These are phyloP conservation scores for Termitomyces sp. DNA, from an alignment of 768 basidiomycete genomes.

Conservation along the genomic window DNA sequence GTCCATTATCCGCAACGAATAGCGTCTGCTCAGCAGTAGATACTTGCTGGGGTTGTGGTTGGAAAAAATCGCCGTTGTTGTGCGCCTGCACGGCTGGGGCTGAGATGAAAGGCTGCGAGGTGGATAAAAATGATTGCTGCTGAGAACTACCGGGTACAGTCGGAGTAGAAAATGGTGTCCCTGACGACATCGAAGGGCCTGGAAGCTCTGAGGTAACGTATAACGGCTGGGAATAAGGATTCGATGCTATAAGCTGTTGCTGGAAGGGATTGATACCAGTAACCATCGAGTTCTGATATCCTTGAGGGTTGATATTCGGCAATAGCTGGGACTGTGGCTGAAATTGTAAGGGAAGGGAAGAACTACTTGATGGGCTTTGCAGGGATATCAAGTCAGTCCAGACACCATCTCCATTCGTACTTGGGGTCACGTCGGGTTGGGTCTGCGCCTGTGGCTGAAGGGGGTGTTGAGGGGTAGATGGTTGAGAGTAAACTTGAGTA, in stretches of 20 bases:
- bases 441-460: constrained; percentile 17
- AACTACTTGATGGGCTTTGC: constrained; percentile 34
- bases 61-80: constrained; percentile 14
- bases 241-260: constrained; percentile 18
- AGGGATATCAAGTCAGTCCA: constrained; percentile 55
- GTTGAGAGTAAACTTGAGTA: not conserved
- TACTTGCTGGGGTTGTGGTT: constrained; percentile 19
- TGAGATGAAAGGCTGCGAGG: constrained; percentile 16
- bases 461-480: constrained; percentile 14
- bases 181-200: constrained; percentile 1
- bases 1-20: constrained; percentile 7
- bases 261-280: constrained; percentile 23
- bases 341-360: constrained; percentile 50
- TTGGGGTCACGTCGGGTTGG: constrained; percentile 12
- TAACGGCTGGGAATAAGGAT: constrained; percentile 22
- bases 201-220: constrained; percentile 7
- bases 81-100: constrained; percentile 7
- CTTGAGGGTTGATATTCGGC: constrained; percentile 1
- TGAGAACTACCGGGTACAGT: constrained; percentile 2
- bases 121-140: constrained; percentile 18
- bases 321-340: constrained; percentile 15
- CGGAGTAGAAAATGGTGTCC: not conserved
- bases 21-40: constrained; percentile 6
- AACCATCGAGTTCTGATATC: constrained; percentile 17
- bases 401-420: constrained; percentile 33